A percentile compares a stretch with the other conserved stretches of the same genome.
Conservation (phyloP, 2,329 filamentous ascomycete species). For the Fusarium sp. region DNA sequence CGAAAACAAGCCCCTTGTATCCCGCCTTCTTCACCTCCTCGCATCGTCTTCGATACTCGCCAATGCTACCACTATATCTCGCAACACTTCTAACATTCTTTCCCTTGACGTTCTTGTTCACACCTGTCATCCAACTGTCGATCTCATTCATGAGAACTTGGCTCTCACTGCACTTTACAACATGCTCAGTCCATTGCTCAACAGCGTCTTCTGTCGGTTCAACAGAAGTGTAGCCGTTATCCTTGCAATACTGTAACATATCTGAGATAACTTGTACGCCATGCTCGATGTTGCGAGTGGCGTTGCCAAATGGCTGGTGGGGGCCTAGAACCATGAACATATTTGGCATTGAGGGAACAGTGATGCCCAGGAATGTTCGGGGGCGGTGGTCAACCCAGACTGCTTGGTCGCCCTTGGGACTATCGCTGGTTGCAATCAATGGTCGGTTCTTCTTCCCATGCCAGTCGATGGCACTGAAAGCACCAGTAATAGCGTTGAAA, state of each 20-base stretch:
- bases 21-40: slow-evolving; percentile 9
- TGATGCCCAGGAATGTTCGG: slow-evolving; percentile 16
- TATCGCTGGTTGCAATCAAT: slow-evolving; percentile 23
- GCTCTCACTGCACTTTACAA: slow-evolving; percentile 58
- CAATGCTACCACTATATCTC: slow-evolving; percentile 27
- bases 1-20: slow-evolving; percentile 15
- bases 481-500: slow-evolving; percentile 36
- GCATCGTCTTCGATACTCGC: slow-evolving; percentile 32
- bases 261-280: slow-evolving; percentile 9
- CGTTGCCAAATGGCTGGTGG: slow-evolving; percentile 37
- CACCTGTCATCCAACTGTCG: slow-evolving; percentile 67
- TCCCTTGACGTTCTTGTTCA: slow-evolving; percentile 64
- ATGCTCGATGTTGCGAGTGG: slow-evolving; percentile 34
- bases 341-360: slow-evolving; percentile 31
- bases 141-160: slow-evolving; percentile 50
- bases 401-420: slow-evolving; percentile 11
- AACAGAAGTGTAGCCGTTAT: slow-evolving; percentile 18
- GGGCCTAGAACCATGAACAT: slow-evolving; percentile 43
- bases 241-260: slow-evolving; percentile 25
- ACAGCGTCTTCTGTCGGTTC: slow-evolving; percentile 22
- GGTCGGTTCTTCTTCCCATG: slow-evolving; percentile 15
- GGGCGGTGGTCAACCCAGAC: slow-evolving; percentile 38
- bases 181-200: slow-evolving; percentile 54
- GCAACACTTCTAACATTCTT: slow-evolving; percentile 58
- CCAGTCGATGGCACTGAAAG: slow-evolving; percentile 35